Conservation (phyloP, 306 rosid species). For the Begonia peltatifolia region DNA sequence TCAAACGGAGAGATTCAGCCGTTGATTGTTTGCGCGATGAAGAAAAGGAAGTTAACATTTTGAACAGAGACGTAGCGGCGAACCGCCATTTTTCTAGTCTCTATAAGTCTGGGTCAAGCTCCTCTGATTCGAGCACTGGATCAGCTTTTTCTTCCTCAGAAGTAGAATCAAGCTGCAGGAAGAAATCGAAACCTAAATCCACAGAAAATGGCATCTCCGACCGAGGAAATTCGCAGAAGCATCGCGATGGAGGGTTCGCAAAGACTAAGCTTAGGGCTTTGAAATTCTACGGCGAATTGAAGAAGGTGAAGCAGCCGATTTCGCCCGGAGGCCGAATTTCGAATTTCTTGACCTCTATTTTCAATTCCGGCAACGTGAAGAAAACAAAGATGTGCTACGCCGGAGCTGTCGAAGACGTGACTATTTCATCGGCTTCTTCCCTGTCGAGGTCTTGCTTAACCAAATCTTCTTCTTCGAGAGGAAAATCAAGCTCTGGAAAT, state of each 20-base stretch:
- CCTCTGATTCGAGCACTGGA: conserved; percentile 54
- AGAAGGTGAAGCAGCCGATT: conserved; percentile 64
- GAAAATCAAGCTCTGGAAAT: conserved; percentile 18
- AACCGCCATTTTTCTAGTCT: conserved; percentile 16
- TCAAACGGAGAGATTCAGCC: too few relatives aligned
- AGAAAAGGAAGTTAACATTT: conserved; percentile 18
- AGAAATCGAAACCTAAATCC: conserved; percentile 10
- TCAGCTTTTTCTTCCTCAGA: conserved; percentile 52
- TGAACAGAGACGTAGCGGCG: conserved; percentile 33
- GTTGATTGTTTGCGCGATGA: conserved; percentile 1
- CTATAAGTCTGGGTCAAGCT: conserved; percentile 16
- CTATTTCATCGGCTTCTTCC: conserved; percentile 27
- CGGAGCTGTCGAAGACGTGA: conserved; percentile 57
- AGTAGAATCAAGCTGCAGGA: conserved; percentile 24
- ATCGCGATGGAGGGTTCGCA: conserved; percentile 24
- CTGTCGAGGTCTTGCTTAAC: conserved; percentile 50
- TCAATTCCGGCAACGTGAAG: conserved; percentile 44
- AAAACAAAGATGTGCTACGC: conserved; percentile 63
- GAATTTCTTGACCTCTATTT: conserved; percentile 42
- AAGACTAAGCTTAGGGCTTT: conserved; percentile 38
- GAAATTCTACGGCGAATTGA: conserved; percentile 46
- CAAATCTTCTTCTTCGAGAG: conserved; percentile 31
- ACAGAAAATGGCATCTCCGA: conserved; percentile 14
- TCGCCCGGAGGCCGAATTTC: conserved; percentile 53
- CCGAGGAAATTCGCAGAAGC: conserved; percentile 3